A percentile compares a stretch with the other conserved stretches of the same genome.
phyloP scores from a whole-genome alignment of 805 yeast genomes.

The Spathaspora boniae region DNA sequence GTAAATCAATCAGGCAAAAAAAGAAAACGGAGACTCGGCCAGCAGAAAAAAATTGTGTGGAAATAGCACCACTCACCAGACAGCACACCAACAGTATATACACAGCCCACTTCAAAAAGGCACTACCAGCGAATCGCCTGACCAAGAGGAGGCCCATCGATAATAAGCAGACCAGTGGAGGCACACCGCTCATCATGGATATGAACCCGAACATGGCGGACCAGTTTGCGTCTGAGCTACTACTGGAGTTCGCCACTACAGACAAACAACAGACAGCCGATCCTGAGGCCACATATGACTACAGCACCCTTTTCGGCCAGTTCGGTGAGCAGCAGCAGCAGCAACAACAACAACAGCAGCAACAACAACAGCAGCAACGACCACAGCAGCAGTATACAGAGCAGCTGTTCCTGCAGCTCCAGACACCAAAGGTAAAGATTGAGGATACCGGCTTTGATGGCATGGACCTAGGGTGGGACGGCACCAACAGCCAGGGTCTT shows the following conservation, averaged over 20 bases:
- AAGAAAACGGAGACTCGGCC: no score
- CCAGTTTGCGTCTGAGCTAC: slow-evolving; percentile 7
- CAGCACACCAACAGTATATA: no score
- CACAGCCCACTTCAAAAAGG: no score
- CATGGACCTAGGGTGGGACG: not conserved
- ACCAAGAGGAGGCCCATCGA: no score
- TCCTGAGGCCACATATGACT: no score
- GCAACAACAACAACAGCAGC: slow-evolving; percentile 1
- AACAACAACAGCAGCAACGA: slow-evolving; percentile 3
- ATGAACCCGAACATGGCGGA: slow-evolving; percentile 8
- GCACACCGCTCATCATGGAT: slow-evolving; percentile 5
- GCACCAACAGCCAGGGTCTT: not conserved
- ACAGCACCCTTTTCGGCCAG: no score
- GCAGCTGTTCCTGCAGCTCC: slow-evolving; percentile 1
- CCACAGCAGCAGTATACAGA: slow-evolving; percentile 3
- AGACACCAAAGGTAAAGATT: not conserved
- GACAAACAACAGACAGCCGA: no score
- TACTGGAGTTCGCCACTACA: not conserved
- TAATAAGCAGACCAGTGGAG: not conserved
- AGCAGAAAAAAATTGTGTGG: no score
- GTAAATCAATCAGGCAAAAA: no score
- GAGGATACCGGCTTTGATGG: not conserved
- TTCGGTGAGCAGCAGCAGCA: not conserved
- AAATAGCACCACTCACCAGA: no score
- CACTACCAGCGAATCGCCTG: no score